Evolutionary conservation across 140 eudicot genomes (phyloP), one percentile per base, ranked within the genome.

Genomic region (Senecio squalidus): DNA sequence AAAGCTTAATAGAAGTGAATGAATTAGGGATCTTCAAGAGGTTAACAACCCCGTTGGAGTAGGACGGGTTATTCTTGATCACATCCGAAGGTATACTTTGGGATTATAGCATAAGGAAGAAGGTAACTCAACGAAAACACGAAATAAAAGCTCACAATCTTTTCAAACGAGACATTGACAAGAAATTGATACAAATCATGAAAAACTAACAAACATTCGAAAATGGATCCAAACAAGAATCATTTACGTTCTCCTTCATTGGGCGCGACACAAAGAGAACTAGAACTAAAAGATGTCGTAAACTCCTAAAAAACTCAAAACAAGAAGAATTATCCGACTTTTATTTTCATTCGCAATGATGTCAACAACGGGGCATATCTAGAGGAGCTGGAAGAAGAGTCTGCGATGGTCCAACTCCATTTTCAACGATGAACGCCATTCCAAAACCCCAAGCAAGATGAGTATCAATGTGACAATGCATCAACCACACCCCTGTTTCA

Each of bases 131-230:
- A 14, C 14, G n/a, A 28, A 28, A 61, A 17, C 55, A 27, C 13
- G n/a, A 45, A 45, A 61, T 14, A 45, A 45, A 61, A 45, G 6
- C 44, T 2, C 13, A 16, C 4, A 16, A 13, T 48, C 26, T 48
- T 63, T 16, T 6, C 2, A 39, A 28, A 27, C 21, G 9, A 65
- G 54, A 64, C 50, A 21, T 50, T 24, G 38, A 64, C 39, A 36
- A 64, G 26, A 50, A 64, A 8, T 24, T 28, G 2, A 50, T 29
- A 36, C 23, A 51, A 64, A 54, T 64, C 5, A 4, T 64, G 9
- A 50, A 51, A 34, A 23, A 15, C 52, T 0, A 10, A 25, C 10
- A 51, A 65, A 65, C 52, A 51, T 9, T 9, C 21, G 13, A 39
- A 33, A 63, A 48, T 25, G 54, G 14, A 14, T 66, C 38, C 6